Evolutionary conservation across 2,329 filamentous ascomycete species (phyloP), one percentile per base, ranked within the genome.

Genomic region (Ceratocystiopsis brevicomis): DNA sequence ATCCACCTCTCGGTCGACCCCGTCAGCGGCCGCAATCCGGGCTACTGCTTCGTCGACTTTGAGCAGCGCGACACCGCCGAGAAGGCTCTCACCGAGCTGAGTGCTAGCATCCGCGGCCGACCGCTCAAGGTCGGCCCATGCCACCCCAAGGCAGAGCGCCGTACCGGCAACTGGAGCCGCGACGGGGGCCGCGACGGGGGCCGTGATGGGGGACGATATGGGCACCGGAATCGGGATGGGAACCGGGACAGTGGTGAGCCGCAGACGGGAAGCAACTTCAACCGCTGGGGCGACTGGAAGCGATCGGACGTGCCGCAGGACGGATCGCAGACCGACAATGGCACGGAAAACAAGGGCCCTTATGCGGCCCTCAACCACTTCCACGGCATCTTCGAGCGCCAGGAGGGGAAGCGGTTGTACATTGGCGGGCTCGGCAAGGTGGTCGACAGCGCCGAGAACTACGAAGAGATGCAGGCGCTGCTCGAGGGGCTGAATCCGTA

Each of bases 31-130:
- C 66, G 78, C 38, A 84, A 83, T 55, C 78, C 78, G 0, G 78
- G 76, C 35, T 83, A 82, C 60, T 84, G 78, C 61, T 84, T 85
- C 51, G 71, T 83, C 39, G 78, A 84, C 52, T 71, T 84, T 45
- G 57, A 58, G 39, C 66, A 64, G 39, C 65, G 65, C 39, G 70
- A 71, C 25, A 62, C 72, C 30, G 78, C 78, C 3, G 63, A 71
- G 5, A 56, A 57, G 2, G 75, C 73, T 2, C 72, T 82, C 55
- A 53, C 57, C n/a, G 61, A 66, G 13, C 60, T 83, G 44, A 69
- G 68, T 16, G 62, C 61, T 17, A 59, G 64, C 13, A 60, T 83
- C 32, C 64, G 71, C 14, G 71, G 71, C 21, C 68, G 78, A 9
- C 61, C 67, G 0, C 58, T 83, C 43, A 78, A 73, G 56, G 70